Evolutionary conservation across 768 basidiomycete species (phyloP), one percentile per base, ranked within the genome.

Genomic region (Scleroderma bovista): DNA sequence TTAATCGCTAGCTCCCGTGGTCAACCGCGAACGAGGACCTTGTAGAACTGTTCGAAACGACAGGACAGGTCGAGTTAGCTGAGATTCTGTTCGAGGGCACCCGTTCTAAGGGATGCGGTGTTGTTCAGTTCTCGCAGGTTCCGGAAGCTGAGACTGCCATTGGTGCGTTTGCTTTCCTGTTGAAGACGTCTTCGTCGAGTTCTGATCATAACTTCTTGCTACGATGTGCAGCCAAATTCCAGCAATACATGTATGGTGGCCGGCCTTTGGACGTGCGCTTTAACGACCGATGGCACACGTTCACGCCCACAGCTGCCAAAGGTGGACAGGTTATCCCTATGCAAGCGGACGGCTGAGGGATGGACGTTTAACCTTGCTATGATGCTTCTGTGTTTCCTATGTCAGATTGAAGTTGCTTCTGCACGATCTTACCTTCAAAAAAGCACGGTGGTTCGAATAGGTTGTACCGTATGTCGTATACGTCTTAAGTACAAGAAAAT

Each of bases 21-120:
- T 97, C 95, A 10, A 99, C 95, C 40, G 93, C 95, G 7, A 97
- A 99, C 65, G 95, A 99, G 65, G 95, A 99, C 65, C 73, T 99
- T 39, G 94, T 99, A 19, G 95, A 99, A 70, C 70, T 99, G 17
- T 99, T 99, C 60, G 94, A 97, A 73, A 99, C 95, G 31, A 96
- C 94, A 0, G 95, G 94, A 10, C 86, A 87, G 57, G 95, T 99
- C 32, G 88, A 93, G 61, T 73, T 92, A 31, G 95, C 95, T 2
- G 95, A 99, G 69, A 95, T 97, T 56, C 69, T 99, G 42, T 93
- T 88, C 59, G 94, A 97, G 59, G 88, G 90, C 15, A 84, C 87
- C 0, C 83, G 95, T 48, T 92, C 89, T 44, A 96, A 96, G 68
- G 95, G 95, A 13, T 85, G 87, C 51, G 96, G 95, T 60, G 89